Percentiles rank a stretch among this genome's conserved stretches.
Conservation (phyloP, 2,329 filamentous ascomycete species). For the Arachnomyces sp. region DNA sequence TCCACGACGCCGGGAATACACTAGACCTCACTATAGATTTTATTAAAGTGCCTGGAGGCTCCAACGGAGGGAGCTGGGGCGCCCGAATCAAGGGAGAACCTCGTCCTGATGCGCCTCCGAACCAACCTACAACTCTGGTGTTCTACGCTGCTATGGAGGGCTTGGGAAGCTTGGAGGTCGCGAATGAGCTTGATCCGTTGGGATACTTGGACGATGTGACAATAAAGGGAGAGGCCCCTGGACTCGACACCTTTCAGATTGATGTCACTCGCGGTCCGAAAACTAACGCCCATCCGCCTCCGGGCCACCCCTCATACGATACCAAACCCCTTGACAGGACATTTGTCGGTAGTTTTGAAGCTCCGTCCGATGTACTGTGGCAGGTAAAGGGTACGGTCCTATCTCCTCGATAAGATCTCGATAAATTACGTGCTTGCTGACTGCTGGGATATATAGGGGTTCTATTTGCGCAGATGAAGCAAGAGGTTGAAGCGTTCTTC, state of each 20-base stretch:
- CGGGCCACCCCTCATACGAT: constrained; percentile 55
- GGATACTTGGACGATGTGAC: constrained; percentile 56
- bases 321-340: constrained; percentile 68
- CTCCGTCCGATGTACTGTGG: constrained; percentile 67
- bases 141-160: constrained; percentile 81
- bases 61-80: constrained; percentile 84
- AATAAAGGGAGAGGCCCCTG: constrained; percentile 59
- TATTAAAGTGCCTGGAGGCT: constrained; percentile 80
- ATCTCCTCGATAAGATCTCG: background rate
- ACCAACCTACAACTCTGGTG: constrained; percentile 66
- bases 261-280: constrained; percentile 63
- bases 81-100: constrained; percentile 76
- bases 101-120: constrained; percentile 56
- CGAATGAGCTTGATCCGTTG: constrained; percentile 42
- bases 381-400: constrained; percentile 59
- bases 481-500: constrained; percentile 52
- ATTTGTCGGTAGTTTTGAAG: constrained; percentile 60
- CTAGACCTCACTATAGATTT: constrained; percentile 90
- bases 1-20: constrained; percentile 80
- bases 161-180: constrained; percentile 55
- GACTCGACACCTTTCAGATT: constrained; percentile 72
- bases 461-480: constrained; percentile 56
- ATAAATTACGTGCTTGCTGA: background rate
- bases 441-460: constrained; percentile 31
- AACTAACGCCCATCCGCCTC: constrained; percentile 50